Conservation (phyloP, 2,329 filamentous ascomycete species). For the Blumeria hordei region DNA sequence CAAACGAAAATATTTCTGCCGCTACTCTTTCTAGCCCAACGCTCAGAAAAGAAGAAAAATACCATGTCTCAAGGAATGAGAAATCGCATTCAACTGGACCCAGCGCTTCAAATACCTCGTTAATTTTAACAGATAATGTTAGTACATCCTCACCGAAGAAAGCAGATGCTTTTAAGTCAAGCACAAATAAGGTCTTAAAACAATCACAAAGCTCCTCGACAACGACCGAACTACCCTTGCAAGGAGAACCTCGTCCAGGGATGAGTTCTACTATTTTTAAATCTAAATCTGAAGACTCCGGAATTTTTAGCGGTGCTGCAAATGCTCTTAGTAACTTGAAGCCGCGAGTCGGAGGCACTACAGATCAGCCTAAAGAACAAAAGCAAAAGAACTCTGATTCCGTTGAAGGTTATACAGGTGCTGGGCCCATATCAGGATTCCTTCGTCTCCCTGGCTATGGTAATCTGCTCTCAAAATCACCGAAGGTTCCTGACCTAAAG, state of each 20-base stretch:
- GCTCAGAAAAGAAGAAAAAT: constrained; percentile 14
- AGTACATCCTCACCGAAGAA: not conserved
- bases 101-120: too few relatives aligned
- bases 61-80: not conserved
- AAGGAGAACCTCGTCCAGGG: constrained; percentile 35
- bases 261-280: constrained; percentile 58
- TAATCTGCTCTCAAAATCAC: constrained; percentile 8
- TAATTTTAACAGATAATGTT: too few relatives aligned
- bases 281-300: constrained; percentile 44
- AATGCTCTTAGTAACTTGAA: constrained; percentile 44
- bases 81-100: not conserved
- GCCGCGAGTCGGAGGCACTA: constrained; percentile 67
- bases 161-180: constrained; percentile 2
- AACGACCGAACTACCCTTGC: not conserved
- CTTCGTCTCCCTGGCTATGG: not conserved
- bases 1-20: constrained; percentile 15
- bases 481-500: constrained; percentile 3
- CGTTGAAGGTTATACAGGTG: constrained; percentile 71
- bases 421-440: constrained; percentile 32
- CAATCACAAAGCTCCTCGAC: constrained; percentile 6
- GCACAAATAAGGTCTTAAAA: not conserved
- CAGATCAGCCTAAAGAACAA: constrained; percentile 39
- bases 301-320: constrained; percentile 58
- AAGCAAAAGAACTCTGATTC: constrained; percentile 36
- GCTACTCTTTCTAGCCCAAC: constrained; percentile 16